Evolutionary conservation across 345 rosid genomes (phyloP), one percentile per base, ranked within the genome.

Genomic region (Acer campestre): DNA sequence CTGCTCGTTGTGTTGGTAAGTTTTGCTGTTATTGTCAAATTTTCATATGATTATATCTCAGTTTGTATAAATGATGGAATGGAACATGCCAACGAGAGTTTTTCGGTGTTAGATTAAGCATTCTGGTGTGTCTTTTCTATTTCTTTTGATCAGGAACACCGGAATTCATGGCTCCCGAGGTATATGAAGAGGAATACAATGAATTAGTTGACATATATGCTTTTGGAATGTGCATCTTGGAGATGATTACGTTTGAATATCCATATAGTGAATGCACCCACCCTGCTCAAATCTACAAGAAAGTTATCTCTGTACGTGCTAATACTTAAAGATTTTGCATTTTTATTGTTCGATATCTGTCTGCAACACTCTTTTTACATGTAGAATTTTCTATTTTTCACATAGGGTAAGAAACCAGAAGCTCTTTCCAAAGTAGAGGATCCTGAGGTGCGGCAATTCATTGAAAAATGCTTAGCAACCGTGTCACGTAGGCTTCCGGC

Each of bases 101-200:
- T 22, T 48, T 59, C 0, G 1, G 35, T 61, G 49, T 25, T 73
- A 16, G 59, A 51, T 20, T 7, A 51, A 29, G 22, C 12, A 55
- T 71, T 29, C 18, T 3, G 13, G 1, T 16, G 17, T 12, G 38
- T 61, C 16, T 72, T 79, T 78, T 68, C 25, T 58, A 35, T 71
- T 55, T 16, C 44, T 66, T 59, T 51, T 23, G 53, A 61, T 63
- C 85, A 96, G 99, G 99, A 31, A 96, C 99, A 20, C 98, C 98
- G 2, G 99, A 97, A 85, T 97, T 97, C 70, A 97, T 97, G 99
- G 99, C 99, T 61, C 99, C 99, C 6, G 99, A 97, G 76, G 93
- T 97, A 29, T 97, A 97, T 79, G 90, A 91, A 86, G 99, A 97
- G 82, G 98, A 90, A 70, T 97, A 97, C 68, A 97, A 97, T 76